Evolutionary conservation across 2,329 filamentous ascomycete species (phyloP), one percentile per base, ranked within the genome.

Genomic region (Pseudogymnoascus sp.): DNA sequence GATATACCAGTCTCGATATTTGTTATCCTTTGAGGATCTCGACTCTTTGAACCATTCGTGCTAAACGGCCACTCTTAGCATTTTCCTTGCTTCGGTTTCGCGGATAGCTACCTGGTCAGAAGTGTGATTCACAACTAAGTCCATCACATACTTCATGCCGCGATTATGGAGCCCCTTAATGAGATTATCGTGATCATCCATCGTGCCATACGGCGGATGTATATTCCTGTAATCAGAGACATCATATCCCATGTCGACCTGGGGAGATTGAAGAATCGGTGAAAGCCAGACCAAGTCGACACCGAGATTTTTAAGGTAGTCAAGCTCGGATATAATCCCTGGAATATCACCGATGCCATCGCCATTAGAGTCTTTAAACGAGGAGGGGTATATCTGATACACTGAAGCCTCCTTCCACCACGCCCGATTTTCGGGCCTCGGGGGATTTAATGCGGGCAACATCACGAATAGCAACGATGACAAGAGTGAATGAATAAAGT

Each of bases 71-170:
- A 53, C 7, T 67, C 83, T 21, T 81, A 56, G 26, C n/a, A 33
- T 19, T 4, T 13, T 11, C n/a, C 26, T 33, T 33, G 8, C n/a
- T 19, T 31, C 10, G 1, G 8, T 6, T 19, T 56, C 19, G 8
- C n/a, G 4, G 26, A 11, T 56, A 56, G 26, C 6, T 56, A 56
- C 47, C 72, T 89, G 80, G 59, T 71, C 66, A 65, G 64, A 67
- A 0, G 87, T 90, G 70, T 91, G 88, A 63, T 91, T 91, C n/a
- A 90, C 83, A 0, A 91, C 88, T 6, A 91, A 76, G 67, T 91
- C 88, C 67, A 91, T 82, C 10, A 91, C 81, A 7, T 91, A 75
- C 70, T 86, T 87, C 77, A 91, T 85, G 0, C 79, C 82, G 1
- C 84, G 76, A 4, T 76, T 67, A 65, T 90, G 86, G 37, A 83